These are phyloP conservation scores for Penicillium herquei DNA, from an alignment of 495 filamentous ascomycete species.

Conservation along the genomic window DNA sequence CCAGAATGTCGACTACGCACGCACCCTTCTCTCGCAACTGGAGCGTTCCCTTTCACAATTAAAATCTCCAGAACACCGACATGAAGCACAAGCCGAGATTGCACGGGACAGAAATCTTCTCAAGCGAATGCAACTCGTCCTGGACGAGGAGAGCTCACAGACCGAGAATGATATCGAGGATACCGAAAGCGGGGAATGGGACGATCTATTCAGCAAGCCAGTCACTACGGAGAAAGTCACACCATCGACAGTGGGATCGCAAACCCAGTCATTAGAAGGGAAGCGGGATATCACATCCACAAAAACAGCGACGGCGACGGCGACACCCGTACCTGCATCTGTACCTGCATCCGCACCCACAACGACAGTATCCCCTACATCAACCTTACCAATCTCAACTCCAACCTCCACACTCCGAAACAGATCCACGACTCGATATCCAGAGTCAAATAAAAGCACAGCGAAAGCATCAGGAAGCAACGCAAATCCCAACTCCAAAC, in stretches of 20 bases:
- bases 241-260: background rate
- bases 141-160: constrained; percentile 45
- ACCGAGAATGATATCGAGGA: constrained; percentile 25
- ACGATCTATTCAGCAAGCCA: constrained; percentile 35
- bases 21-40: constrained; percentile 68
- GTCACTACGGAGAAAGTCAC: background rate
- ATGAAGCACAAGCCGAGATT: constrained; percentile 67
- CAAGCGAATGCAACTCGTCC: constrained; percentile 61
- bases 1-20: constrained; percentile 80
- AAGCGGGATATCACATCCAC: background rate
- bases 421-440: constrained; percentile 22
- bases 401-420: constrained; percentile 5
- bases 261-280: background rate
- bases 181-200: constrained; percentile 35
- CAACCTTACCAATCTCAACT: constrained; percentile 1
- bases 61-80: constrained; percentile 62
- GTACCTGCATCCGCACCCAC: constrained; percentile 9
- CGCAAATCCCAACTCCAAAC: constrained; percentile 28
- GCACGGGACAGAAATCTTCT: constrained; percentile 59
- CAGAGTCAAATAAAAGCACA: constrained; percentile 18
- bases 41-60: constrained; percentile 69
- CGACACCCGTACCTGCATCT: constrained; percentile 8
- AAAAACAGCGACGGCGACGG: constrained; percentile 17
- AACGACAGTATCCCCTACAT: constrained; percentile 6
- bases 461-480: constrained; percentile 25